Evolutionary conservation across 2,329 filamentous ascomycete genomes (phyloP), one percentile per base, ranked within the genome.

Genomic region (Paracorniculantispora psalliotae): DNA sequence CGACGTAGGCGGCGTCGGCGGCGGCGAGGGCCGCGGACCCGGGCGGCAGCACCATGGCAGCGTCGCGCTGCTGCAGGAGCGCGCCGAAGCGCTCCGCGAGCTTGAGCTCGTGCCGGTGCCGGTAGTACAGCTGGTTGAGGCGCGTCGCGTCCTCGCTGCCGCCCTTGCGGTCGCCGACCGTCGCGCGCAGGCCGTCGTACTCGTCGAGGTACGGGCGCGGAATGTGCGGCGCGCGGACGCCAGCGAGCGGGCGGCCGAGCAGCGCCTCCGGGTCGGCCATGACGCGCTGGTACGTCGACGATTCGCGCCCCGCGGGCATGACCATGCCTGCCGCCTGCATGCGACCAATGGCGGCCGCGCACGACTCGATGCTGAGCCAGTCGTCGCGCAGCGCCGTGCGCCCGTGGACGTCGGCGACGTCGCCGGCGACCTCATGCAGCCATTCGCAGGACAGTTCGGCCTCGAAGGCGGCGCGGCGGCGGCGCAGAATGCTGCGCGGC

Each of bases 381-480:
- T 72, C 69, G 56, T 83, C 81, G 41, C 82, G 79, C 19, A 75
- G 67, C 43, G 71, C 62, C 15, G 59, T 63, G 1, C 68, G 69
- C n/a, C 63, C 65, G 44, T 68, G 63, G 10, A 63, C 59, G 43
- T 70, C 61, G 25, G 66, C 59, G 26, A 79, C 73, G 17, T 68
- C 63, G 8, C 75, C 73, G 19, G 80, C 84, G 10, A 92, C 72
- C 67, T 90, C 82, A 43, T 79, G 76, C 3, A 87, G 72, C 66
- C 79, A 81, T 4, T 86, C 79, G 56, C 81, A 82, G n/a, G 78
- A 70, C 3, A 88, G 72, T 63, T 91, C 86, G 1, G 81, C 77
- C 55, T 88, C 78, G 4, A 89, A 69, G 4, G 82, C 78, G 23
- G 78, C 69, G 48, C 85, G 86, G 44, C 73, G 79, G n/a, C 87